These are phyloP conservation scores for Aspergillus novoparasiticus DNA, from an alignment of 2,329 filamentous ascomycete genomes.

Conservation along the genomic window DNA sequence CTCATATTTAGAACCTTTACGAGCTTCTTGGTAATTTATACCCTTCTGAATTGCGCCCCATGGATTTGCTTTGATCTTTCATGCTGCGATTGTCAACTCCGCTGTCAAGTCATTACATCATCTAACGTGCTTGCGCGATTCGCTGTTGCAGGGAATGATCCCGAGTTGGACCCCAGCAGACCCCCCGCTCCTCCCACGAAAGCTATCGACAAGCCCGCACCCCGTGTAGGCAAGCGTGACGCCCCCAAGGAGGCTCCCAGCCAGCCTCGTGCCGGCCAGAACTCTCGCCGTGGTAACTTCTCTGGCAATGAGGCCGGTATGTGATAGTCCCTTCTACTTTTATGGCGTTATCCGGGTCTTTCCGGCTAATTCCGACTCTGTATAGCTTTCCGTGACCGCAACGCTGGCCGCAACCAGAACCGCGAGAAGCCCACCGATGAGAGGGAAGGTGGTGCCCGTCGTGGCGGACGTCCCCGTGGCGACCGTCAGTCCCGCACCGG, in stretches of 20 bases:
- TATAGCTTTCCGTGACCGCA: slow-evolving; percentile 85
- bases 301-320: slow-evolving; percentile 85
- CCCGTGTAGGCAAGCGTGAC: slow-evolving; percentile 84
- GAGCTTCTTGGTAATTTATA: slow-evolving; percentile 85
- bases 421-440: slow-evolving; percentile 78
- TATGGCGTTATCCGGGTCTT: slow-evolving; percentile 6
- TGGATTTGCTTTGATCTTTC: slow-evolving; percentile 16
- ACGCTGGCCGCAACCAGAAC: slow-evolving; percentile 79
- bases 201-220: slow-evolving; percentile 80
- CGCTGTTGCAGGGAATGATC: slow-evolving; percentile 63
- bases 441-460: slow-evolving; percentile 50
- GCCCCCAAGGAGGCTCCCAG: slow-evolving; percentile 71
- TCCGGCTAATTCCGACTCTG: slow-evolving; percentile 19
- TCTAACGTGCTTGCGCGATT: slow-evolving; percentile 30
- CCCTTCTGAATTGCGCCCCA: slow-evolving; percentile 22
- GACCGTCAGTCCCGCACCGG: slow-evolving; percentile 66
- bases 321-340: slow-evolving; percentile 40
- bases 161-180: slow-evolving; percentile 72
- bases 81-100: slow-evolving; percentile 2
- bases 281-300: slow-evolving; percentile 55
- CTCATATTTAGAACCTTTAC: slow-evolving; percentile 77
- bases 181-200: slow-evolving; percentile 77
- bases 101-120: slow-evolving; percentile 25
- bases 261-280: slow-evolving; percentile 35
- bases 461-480: slow-evolving; percentile 55